Conservation (phyloP, 345 rosid species). For the Noccaea bulbosa region DNA sequence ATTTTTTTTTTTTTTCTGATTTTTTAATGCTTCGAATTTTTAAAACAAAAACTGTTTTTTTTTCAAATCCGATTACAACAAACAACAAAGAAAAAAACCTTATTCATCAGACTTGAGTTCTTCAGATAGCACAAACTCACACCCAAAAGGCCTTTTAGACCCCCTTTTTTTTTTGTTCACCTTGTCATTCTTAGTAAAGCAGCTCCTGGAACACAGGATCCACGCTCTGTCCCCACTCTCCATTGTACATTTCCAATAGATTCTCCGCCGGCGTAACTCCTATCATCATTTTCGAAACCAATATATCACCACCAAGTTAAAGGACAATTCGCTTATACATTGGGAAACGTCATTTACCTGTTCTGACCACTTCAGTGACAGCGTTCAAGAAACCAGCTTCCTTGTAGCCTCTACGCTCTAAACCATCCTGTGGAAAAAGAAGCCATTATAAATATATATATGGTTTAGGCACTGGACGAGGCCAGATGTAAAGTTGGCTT, state of each 20-base stretch:
- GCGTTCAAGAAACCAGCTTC: constrained; percentile 88
- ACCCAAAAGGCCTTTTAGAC: neutral
- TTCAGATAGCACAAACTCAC: constrained; percentile 23
- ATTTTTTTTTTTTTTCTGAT: constrained; percentile 6
- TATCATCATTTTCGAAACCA: constrained; percentile 40
- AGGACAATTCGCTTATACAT: neutral
- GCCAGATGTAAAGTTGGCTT: neutral
- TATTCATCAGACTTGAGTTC: constrained; percentile 35
- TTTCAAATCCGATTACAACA: constrained; percentile 22
- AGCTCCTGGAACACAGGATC: constrained; percentile 87
- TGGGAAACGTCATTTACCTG: constrained; percentile 56
- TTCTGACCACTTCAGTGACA: constrained; percentile 79
- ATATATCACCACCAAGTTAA: constrained; percentile 1
- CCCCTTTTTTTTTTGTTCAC: constrained; percentile 8
- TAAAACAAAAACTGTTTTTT: constrained; percentile 16
- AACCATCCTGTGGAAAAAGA: constrained; percentile 67
- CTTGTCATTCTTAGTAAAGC: constrained; percentile 47
- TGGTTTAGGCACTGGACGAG: too few species aligned
- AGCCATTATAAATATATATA: too few species aligned
- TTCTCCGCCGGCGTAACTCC: constrained; percentile 91
- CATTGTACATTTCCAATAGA: constrained; percentile 79
- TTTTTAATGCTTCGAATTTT: constrained; percentile 31
- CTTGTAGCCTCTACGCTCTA: constrained; percentile 94
- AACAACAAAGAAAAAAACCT: neutral
- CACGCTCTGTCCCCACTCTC: constrained; percentile 79